Evolutionary conservation across 2,329 filamentous ascomycete species (phyloP), one percentile per base, ranked within the genome.

Genomic region (Claviceps purpurea): DNA sequence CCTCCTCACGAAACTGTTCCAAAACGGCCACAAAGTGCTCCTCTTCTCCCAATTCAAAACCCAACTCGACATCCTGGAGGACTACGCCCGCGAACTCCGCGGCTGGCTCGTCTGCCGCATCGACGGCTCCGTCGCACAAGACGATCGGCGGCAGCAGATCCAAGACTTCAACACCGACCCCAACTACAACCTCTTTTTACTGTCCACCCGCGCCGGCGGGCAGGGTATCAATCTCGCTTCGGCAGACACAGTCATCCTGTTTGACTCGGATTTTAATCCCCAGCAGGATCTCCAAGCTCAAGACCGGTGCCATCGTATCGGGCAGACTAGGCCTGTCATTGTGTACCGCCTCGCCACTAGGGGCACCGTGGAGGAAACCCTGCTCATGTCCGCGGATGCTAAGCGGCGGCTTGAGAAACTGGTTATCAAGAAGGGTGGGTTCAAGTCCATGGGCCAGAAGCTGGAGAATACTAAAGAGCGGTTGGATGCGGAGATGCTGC

Each of bases 21-120:
- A 72, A 0, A 76, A 79, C 1, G 84, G 79, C 3, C 90, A 96
- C 70, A 97, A 97, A 63, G 85, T 97, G 30, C 78, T 98, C 46
- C 89, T 98, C 50, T 98, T 98, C 68, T 94, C 88, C 0, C 93
- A 98, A 63, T 98, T 98, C 71, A 94, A 90, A 53, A 95, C 85
- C 0, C 90, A 95, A 57, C 79, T 98, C 0, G 89, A 97, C 61
- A 85, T 98, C 2, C 73, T 98, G 0, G 82, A 94, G 56, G 85
- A 91, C 52, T 98, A 95, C 70, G 89, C 89, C 3, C 54, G 60
- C 8, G 77, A 82, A n/a, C 76, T 97, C 1, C 84, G 88, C 7
- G 71, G 74, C 1, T 96, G 89, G 88, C 78, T 82, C 1, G 77
- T 85, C 24, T 95, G 90, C 62, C 88, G 93, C 5, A 95, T 98